phyloP scores from a whole-genome alignment of 2,329 filamentous ascomycete species.

The Furcasterigmium sp. region DNA sequence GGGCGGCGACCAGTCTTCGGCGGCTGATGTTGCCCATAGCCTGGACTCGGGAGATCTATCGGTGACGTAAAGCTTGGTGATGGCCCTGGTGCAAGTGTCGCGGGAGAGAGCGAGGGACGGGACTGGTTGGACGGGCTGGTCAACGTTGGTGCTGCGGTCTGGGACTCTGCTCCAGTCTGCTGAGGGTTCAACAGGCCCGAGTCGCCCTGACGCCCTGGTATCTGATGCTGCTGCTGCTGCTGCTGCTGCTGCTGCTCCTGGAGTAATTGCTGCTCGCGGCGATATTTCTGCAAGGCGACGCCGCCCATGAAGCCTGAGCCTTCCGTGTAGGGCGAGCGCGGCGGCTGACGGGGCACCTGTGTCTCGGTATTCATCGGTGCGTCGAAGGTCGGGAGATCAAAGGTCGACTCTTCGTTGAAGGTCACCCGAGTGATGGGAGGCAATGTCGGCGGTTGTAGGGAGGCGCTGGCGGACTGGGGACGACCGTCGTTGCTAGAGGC shows the following conservation, averaged over 20 bases:
- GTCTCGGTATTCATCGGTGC: constrained; percentile 5
- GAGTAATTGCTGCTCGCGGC: constrained; percentile 27
- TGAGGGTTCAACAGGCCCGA: constrained; percentile 6
- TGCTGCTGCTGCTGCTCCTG: constrained; percentile 16
- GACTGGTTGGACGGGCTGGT: not conserved
- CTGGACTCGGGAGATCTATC: constrained; percentile 35
- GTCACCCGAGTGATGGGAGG: constrained; percentile 46
- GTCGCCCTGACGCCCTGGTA: no score
- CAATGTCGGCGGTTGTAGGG: constrained; percentile 40
- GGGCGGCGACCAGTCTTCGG: constrained; percentile 33
- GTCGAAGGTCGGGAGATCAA: constrained; percentile 10
- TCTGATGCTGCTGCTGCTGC: no score
- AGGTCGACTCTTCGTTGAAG: constrained; percentile 25
- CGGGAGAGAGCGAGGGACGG: not conserved
- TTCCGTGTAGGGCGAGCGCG: constrained; percentile 26
- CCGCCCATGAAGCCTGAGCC: constrained; percentile 50
- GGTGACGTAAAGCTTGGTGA: constrained; percentile 42
- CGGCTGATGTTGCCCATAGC: not conserved
- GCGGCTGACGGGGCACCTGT: constrained; percentile 17
- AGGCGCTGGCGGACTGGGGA: constrained; percentile 22
- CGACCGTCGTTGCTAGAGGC: constrained; percentile 27
- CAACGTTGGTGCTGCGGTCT: constrained; percentile 5
- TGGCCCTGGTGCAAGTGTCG: constrained; percentile 17
- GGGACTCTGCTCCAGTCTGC: constrained; percentile 9
- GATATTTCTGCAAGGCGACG: constrained; percentile 46